These are phyloP conservation scores for Serpula lacrymans DNA, from an alignment of 768 basidiomycete genomes.

Conservation along the genomic window DNA sequence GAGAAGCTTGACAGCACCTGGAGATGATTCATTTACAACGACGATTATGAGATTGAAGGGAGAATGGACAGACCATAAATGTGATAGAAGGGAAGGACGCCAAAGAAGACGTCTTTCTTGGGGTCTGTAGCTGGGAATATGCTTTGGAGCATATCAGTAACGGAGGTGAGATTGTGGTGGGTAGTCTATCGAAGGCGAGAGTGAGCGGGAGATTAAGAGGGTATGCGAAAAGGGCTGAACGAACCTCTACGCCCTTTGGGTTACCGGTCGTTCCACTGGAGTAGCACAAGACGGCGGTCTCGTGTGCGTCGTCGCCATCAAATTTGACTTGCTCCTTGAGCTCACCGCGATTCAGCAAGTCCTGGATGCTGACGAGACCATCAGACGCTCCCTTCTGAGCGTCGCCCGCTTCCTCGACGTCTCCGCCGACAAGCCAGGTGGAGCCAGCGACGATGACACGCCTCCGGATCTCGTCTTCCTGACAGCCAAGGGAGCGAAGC, in stretches of 20 bases:
- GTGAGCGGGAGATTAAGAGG: not conserved
- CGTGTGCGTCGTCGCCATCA: slow-evolving; percentile 46
- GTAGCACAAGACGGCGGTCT: slow-evolving; percentile 67
- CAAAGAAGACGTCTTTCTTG: slow-evolving; percentile 50
- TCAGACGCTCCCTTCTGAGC: slow-evolving; percentile 29
- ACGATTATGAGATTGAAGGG: slow-evolving; percentile 25
- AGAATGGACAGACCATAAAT: slow-evolving; percentile 37
- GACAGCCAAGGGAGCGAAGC: slow-evolving; percentile 48
- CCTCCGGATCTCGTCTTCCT: slow-evolving; percentile 42
- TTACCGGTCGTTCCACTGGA: slow-evolving; percentile 70
- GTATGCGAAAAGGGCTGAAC: slow-evolving; percentile 2
- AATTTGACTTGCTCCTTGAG: slow-evolving; percentile 54
- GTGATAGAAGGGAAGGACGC: slow-evolving; percentile 60
- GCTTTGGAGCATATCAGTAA: slow-evolving; percentile 47
- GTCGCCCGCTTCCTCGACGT: slow-evolving; percentile 15
- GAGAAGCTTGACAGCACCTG: slow-evolving; percentile 62
- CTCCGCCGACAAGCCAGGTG: slow-evolving; percentile 38
- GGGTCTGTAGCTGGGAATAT: slow-evolving; percentile 40
- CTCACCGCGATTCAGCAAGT: slow-evolving; percentile 48
- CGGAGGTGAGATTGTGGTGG: slow-evolving; percentile 63
- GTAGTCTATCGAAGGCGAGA: no score
- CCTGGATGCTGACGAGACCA: slow-evolving; percentile 38
- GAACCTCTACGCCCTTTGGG: slow-evolving; percentile 64
- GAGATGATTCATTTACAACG: slow-evolving; percentile 37
- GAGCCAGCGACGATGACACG: slow-evolving; percentile 56